phyloP scores from a whole-genome alignment of 164 flowering plant genomes.

The Tinospora cordifolia region DNA sequence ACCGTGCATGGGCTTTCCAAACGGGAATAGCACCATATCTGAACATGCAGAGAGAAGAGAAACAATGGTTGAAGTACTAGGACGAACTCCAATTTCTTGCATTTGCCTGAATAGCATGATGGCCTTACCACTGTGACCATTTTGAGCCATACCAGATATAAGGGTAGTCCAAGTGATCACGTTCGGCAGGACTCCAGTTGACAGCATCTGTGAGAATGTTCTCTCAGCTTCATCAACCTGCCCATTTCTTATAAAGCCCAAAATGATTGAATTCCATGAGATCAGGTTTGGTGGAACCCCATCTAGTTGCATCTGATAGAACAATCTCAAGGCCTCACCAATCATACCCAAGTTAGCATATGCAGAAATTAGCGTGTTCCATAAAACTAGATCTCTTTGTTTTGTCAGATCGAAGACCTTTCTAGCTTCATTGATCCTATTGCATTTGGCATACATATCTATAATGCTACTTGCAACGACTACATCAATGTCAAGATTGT shows the following conservation, averaged over 20 bases:
- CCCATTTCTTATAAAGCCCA: slow-evolving; percentile 46
- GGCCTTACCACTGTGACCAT: slow-evolving; percentile 39
- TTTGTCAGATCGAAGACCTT: slow-evolving; percentile 36
- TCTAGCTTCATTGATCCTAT: slow-evolving; percentile 34
- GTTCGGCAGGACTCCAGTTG: slow-evolving; percentile 39
- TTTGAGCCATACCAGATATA: slow-evolving; percentile 53
- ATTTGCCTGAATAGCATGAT: slow-evolving; percentile 33
- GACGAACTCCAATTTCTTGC: slow-evolving; percentile 47
- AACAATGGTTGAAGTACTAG: slow-evolving; percentile 33
- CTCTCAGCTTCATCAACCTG: slow-evolving; percentile 41
- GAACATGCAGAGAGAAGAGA: slow-evolving; percentile 44
- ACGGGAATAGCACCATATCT: slow-evolving; percentile 24
- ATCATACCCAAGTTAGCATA: slow-evolving; percentile 47
- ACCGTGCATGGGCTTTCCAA: slow-evolving; percentile 55
- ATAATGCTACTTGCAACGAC: slow-evolving; percentile 51
- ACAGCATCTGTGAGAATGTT: slow-evolving; percentile 49
- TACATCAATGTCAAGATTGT: slow-evolving; percentile 45
- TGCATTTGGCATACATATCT: slow-evolving; percentile 60
- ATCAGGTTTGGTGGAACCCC: slow-evolving; percentile 42
- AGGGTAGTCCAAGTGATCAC: slow-evolving; percentile 52
- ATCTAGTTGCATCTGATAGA: slow-evolving; percentile 63
- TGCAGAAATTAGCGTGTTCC: slow-evolving; percentile 57
- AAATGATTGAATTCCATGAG: slow-evolving; percentile 60
- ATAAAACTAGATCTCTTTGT: slow-evolving; percentile 44
- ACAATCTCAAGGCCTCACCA: slow-evolving; percentile 60